phyloP scores from a whole-genome alignment of 495 filamentous ascomycete genomes.

The Neurospora discreta region DNA sequence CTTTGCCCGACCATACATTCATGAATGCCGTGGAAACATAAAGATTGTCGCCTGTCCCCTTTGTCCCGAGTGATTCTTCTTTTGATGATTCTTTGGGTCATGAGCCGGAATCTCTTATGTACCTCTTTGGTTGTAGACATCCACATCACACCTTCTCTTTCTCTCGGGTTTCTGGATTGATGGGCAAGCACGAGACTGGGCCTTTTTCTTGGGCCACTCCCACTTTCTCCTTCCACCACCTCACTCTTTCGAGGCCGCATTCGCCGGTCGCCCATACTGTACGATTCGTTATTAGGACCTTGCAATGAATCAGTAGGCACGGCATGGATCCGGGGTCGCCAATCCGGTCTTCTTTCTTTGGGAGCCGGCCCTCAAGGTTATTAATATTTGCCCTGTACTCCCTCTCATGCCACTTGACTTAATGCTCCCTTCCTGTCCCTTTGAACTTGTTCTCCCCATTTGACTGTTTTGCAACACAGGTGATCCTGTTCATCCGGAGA shows the following conservation, averaged over 20 bases:
- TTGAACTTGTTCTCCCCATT: not conserved
- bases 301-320: not conserved
- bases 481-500: not conserved
- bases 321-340: not conserved
- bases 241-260: not conserved
- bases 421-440: not conserved
- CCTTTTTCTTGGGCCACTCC: not conserved
- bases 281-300: not conserved
- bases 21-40: not conserved
- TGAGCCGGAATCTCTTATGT: not conserved
- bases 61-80: not conserved
- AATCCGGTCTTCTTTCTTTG: not conserved
- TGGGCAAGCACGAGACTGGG: not conserved
- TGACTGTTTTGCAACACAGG: not conserved
- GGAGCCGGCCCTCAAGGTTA: not conserved
- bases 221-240: not conserved
- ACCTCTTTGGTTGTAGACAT: not conserved
- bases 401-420: not conserved
- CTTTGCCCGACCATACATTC: not conserved
- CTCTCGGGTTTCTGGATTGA: not conserved
- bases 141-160: not conserved
- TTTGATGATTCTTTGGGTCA: not conserved
- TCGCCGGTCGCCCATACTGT: not conserved
- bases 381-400: not conserved
- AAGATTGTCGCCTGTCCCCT: not conserved